Evolutionary conservation across 73 alveolate genomes (phyloP).

Genomic region (Uronychia setigera): DNA sequence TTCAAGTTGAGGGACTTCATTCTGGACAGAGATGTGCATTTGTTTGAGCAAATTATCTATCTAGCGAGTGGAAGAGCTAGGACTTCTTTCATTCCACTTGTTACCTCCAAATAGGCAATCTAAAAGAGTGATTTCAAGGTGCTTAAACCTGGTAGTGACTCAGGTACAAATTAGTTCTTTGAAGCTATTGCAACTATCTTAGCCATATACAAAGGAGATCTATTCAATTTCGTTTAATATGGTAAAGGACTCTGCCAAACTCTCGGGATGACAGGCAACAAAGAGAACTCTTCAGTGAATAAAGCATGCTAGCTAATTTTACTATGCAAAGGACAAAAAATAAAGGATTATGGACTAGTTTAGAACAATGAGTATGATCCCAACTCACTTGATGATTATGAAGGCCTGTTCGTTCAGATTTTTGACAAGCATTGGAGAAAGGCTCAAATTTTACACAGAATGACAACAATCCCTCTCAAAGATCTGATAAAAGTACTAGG

Average conservation of each 20-base stretch:
- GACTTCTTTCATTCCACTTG: too few species aligned
- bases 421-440: background rate
- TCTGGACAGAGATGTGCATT: too few species aligned
- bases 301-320: background rate
- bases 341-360: background rate
- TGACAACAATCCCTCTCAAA: background rate
- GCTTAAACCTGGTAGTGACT: too few species aligned
- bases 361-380: background rate
- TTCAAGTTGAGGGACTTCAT: too few species aligned
- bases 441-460: background rate
- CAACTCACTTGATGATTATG: background rate
- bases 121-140: too few species aligned
- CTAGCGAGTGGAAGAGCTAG: too few species aligned
- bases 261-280: constrained; percentile 1
- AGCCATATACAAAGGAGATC: too few species aligned
- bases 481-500: background rate
- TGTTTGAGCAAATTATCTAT: too few species aligned
- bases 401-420: background rate
- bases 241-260: background rate
- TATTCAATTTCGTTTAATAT: background rate
- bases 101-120: too few species aligned
- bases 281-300: background rate
- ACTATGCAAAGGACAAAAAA: background rate
- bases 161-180: too few species aligned
- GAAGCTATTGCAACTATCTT: too few species aligned